Base-by-base conservation (phyloP, 2,329 filamentous ascomycete species). In the Arthrobotrys conoides region DNA sequence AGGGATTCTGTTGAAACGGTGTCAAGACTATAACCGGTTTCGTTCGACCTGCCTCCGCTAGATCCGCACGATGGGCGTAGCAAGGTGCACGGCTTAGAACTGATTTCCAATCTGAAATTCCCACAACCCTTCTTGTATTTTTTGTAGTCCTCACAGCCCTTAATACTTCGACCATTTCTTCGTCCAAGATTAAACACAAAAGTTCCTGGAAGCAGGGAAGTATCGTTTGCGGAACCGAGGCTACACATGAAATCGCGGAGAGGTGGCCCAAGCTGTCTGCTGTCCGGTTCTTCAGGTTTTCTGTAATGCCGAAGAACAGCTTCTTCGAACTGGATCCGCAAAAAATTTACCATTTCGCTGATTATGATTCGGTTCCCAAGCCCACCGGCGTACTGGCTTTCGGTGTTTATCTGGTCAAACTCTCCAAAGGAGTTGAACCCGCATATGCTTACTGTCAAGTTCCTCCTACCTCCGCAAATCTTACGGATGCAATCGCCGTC, bases 71-170 rank as follows among this genome's bases (percentile, higher is more conserved):
- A 1, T 0, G 24, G 24, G 2, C 5, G 0, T 6, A 55, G 24
- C 5, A n/a, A 3, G 4, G 22, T 55, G 27, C 51, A 55, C 18
- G 51, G 24, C 4, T 30, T 30, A 14, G 51, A 30, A 12, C 27
- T 55, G 9, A 55, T 55, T 55, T 55, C 51, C 10, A 55, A 12
- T 1, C 24, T 55, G n/a, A 55, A 55, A 14, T 55, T n/a, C 14
- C 51, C 51, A 33, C 51, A 55, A 4, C 12, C 10, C 2, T 30
- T 12, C 3, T 33, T 55, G 6, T 8, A 18, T 30, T 30, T 6
- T 9, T 55, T 1, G 16, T 33, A 10, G 1, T 30, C 6, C 24
- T 30, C 22, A 24, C 51, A 55, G 0, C 9, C 24, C 2, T 14
- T 1, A 24, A 55, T 8, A 3, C 2, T 8, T 9, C 16, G 5